Evolutionary conservation across 768 basidiomycete species (phyloP).

Genomic region (Grammothele lineata): DNA sequence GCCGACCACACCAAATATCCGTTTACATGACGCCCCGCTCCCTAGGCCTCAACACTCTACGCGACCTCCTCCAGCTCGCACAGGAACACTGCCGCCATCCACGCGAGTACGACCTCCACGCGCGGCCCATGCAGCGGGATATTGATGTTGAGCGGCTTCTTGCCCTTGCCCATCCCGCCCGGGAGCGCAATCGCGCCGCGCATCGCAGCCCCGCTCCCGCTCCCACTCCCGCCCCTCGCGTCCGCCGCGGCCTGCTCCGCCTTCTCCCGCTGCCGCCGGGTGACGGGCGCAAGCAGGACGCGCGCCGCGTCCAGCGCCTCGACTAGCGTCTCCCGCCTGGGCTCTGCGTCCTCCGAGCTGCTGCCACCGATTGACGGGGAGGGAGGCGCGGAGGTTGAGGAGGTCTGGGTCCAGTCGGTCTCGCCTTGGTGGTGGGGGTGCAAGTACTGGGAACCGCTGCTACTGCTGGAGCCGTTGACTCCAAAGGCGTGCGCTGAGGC

Average conservation of each 20-base stretch:
- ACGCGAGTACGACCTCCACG: constrained; percentile 81
- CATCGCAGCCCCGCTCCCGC: too few relatives aligned
- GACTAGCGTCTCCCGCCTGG: constrained; percentile 41
- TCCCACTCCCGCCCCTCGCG: constrained; percentile 23
- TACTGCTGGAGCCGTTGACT: constrained; percentile 17
- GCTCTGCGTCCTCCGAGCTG: constrained; percentile 12
- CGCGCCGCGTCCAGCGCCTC: constrained; percentile 65
- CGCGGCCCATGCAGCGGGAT: constrained; percentile 84
- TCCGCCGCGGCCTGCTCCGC: constrained; percentile 49
- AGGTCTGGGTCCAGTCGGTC: background rate
- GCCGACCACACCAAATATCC: too few relatives aligned
- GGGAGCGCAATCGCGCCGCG: too few relatives aligned
- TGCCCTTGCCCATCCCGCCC: constrained; percentile 31
- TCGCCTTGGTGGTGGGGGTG: too few relatives aligned
- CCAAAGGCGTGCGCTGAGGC: background rate
- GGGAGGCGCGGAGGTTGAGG: background rate
- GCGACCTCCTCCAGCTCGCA: constrained; percentile 56
- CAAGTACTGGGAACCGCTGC: background rate
- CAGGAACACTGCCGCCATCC: constrained; percentile 79
- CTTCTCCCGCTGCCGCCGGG: constrained; percentile 56
- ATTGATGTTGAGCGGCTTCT: constrained; percentile 63
- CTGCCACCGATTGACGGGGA: background rate
- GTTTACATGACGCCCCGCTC: too few relatives aligned
- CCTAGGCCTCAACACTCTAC: too few relatives aligned
- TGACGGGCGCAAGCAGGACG: constrained; percentile 70